Percentiles rank a stretch among this genome's conserved stretches.
phyloP scores from a whole-genome alignment of 2,329 filamentous ascomycete species.

The Beauveria sp. region DNA sequence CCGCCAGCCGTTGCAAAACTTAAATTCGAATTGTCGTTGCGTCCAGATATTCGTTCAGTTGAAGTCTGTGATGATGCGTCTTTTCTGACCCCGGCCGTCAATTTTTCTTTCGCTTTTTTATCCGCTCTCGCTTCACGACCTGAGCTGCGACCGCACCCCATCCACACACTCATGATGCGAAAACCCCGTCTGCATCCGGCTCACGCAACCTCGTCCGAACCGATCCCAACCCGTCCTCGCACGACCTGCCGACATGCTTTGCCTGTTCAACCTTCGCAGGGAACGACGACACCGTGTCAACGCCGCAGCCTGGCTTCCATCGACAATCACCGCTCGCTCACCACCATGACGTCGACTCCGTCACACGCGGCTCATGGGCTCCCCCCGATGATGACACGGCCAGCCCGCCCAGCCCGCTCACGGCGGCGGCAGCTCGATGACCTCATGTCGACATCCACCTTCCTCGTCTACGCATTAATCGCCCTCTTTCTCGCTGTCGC shows the following conservation, averaged over 20 bases:
- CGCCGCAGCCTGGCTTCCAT: neutral
- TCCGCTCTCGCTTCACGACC: neutral
- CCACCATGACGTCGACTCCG: neutral
- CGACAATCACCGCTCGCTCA: neutral
- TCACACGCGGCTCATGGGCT: neutral
- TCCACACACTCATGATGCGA: neutral
- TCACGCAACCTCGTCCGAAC: neutral
- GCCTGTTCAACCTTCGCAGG: neutral
- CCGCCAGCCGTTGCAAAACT: neutral
- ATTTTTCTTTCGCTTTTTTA: neutral
- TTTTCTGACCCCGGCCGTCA: neutral
- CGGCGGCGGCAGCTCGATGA: neutral
- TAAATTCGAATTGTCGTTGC: neutral
- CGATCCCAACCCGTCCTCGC: neutral
- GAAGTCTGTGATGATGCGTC: neutral
- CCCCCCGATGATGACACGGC: neutral
- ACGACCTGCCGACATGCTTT: neutral
- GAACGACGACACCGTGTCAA: neutral
- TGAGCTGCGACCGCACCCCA: neutral
- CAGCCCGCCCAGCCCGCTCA: neutral
- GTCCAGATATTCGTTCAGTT: neutral
- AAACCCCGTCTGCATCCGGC: neutral
- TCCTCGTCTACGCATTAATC: slow-evolving; percentile 24
- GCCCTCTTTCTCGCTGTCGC: slow-evolving; percentile 28
- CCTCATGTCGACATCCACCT: neutral